Evolutionary conservation across 2,329 filamentous ascomycete genomes (phyloP), one percentile per base, ranked within the genome.

Genomic region (Apiospora phragmitis): DNA sequence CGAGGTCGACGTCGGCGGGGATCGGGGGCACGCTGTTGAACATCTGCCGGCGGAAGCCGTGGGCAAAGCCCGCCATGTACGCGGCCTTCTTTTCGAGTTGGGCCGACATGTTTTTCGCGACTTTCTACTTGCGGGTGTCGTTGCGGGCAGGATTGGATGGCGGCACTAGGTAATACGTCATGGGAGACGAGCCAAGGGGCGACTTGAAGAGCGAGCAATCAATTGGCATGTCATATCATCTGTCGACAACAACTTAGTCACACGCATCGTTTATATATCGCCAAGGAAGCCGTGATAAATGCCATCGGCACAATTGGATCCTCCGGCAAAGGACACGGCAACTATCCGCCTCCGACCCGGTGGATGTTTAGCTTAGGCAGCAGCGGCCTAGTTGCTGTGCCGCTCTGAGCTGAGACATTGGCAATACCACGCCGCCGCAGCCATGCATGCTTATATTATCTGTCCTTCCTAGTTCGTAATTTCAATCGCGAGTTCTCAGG

Each of bases 1-100:
- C 82, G 24, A 82, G 76, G 12, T 82, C 82, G 3, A 71, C 26
- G 21, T 41, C 68, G 4, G 65, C 45, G 29, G 70, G 70, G 38
- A 71, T 66, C 24, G 70, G 55, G 3, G 70, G 70, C 6, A 70
- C 70, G 38, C 55, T 24, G n/a, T 45, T 14, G 24, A 68, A 45
- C 43, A 70, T 59, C 18, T 71, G 70, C 32, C 47, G 41, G 41
- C 68, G 65, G 24, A 69, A 32, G 26, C 16, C 51, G 35, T 65
- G 41, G 41, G 26, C 18, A 8, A 35, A 42, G 55, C 49, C 38
- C 1, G 68, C 68, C 51, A 65, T 35, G 21, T 26, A 38, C 0
- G n/a, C 38, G 26, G 67, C 68, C 12, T 29, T 24, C 32, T 32
- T 62, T 43, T 43, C 35, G 38, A 69, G 49, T 8, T 43, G 32